Conservation (phyloP, 2,329 filamentous ascomycete genomes). For the Trichoderma harzianum region DNA sequence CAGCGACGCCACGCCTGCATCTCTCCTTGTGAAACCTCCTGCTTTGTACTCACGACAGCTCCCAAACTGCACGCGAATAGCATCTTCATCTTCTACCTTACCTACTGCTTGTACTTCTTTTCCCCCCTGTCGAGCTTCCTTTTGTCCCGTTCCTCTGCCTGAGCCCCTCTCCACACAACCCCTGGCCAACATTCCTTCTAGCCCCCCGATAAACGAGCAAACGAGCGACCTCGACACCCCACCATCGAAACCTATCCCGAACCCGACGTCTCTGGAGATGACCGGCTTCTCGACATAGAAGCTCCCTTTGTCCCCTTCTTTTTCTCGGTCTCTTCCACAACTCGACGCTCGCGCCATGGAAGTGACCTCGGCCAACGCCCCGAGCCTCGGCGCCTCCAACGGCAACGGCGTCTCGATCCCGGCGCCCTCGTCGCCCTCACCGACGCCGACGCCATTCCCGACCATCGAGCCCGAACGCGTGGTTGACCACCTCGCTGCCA, state of each 20-base stretch:
- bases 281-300: conserved; percentile 25
- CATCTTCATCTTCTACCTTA: conserved; percentile 2
- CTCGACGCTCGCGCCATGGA: conserved; percentile 44
- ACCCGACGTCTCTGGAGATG: conserved; percentile 29
- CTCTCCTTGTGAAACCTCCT: background rate
- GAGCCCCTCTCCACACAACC: background rate
- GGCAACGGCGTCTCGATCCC: conserved; percentile 10
- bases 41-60: background rate
- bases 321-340: background rate
- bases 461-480: conserved; percentile 65
- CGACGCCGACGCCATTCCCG: conserved; percentile 43
- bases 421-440: conserved; percentile 43
- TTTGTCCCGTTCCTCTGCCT: background rate
- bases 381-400: conserved; percentile 52
- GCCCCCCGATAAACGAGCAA: background rate
- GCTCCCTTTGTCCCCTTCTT: conserved; percentile 19
- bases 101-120: background rate
- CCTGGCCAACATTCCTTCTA: conserved; percentile 5
- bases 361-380: conserved; percentile 45
- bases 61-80: background rate
- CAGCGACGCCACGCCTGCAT: background rate
- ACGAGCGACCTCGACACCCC: background rate
- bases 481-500: conserved; percentile 67
- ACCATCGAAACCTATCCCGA: conserved; percentile 10
- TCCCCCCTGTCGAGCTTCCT: background rate